Evolutionary conservation across 164 flowering plant genomes (phyloP).

Genomic region (Magnolia changhungtana): DNA sequence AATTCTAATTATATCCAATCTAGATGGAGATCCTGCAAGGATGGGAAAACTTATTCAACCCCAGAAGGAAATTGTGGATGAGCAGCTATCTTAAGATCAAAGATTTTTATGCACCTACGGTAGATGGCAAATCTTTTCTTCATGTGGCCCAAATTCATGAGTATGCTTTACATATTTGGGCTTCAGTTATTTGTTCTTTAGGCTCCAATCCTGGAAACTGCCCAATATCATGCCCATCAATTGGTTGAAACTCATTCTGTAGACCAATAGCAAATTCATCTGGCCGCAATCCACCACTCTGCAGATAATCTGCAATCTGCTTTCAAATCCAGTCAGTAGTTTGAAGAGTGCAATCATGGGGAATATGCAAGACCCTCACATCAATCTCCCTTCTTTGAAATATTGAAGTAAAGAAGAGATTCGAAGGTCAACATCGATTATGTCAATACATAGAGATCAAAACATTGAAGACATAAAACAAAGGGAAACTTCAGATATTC

Average conservation of each 20-base stretch:
- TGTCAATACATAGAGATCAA: too few relatives aligned
- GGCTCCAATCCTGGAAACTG: conserved; percentile 71
- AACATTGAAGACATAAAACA: too few relatives aligned
- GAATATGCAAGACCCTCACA: too few relatives aligned
- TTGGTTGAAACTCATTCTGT: conserved; percentile 60
- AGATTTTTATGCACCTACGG: not conserved
- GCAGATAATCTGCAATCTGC: conserved; percentile 84
- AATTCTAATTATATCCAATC: not conserved
- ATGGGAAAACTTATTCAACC: not conserved
- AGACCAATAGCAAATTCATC: conserved; percentile 83
- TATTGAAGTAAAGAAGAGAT: too few relatives aligned
- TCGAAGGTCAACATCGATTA: too few relatives aligned
- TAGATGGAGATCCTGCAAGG: not conserved
- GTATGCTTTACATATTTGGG: conserved; percentile 7
- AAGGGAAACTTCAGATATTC: too few relatives aligned
- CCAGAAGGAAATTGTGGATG: not conserved
- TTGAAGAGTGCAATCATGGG: too few relatives aligned
- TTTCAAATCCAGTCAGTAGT: conserved; percentile 4
- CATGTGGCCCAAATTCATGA: not conserved
- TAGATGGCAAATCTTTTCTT: not conserved
- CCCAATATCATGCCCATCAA: conserved; percentile 82
- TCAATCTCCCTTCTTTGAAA: too few relatives aligned
- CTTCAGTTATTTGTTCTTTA: conserved; percentile 18
- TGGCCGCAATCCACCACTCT: conserved; percentile 43
- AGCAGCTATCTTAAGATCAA: not conserved